Conservation (phyloP, 2,329 filamentous ascomycete species). For the Xylaria digitata region DNA sequence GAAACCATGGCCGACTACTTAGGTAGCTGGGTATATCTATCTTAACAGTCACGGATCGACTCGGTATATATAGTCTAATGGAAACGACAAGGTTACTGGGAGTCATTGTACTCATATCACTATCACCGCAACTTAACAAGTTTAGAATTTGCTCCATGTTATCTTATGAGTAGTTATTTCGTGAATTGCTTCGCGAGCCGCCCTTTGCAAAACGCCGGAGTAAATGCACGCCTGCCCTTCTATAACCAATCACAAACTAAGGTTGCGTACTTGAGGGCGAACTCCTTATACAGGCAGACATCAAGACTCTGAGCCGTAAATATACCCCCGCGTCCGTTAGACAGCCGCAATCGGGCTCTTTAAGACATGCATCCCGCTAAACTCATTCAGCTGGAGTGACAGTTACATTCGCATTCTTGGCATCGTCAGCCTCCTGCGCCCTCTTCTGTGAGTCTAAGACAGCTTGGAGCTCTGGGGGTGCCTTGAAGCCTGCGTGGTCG, state of each 20-base stretch:
- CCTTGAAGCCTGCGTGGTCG: conserved; percentile 85
- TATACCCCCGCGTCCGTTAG: neutral
- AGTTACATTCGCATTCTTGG: conserved; percentile 45
- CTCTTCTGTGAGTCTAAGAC: conserved; percentile 67
- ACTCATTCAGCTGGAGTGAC: conserved; percentile 40
- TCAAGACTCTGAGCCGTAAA: neutral
- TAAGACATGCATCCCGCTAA: neutral
- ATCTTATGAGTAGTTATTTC: neutral
- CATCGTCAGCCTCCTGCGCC: conserved; percentile 55
- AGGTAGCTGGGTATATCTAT: neutral
- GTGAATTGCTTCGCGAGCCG: conserved; percentile 17
- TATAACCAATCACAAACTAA: conserved; percentile 25
- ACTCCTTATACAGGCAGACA: neutral
- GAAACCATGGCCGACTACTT: neutral
- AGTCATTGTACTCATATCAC: neutral
- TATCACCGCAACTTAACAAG: neutral
- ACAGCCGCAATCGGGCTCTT: neutral
- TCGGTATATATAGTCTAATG: no score
- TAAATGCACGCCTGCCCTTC: conserved; percentile 34
- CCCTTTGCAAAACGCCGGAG: conserved; percentile 32
- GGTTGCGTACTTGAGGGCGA: neutral
- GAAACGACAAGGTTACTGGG: neutral
- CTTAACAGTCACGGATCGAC: no score
- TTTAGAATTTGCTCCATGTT: neutral
- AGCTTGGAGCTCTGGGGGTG: conserved; percentile 67